Percentiles rank a stretch among this genome's conserved stretches.
Evolutionary conservation across 495 filamentous ascomycete species (phyloP).

Genomic region (Collariella sp.): DNA sequence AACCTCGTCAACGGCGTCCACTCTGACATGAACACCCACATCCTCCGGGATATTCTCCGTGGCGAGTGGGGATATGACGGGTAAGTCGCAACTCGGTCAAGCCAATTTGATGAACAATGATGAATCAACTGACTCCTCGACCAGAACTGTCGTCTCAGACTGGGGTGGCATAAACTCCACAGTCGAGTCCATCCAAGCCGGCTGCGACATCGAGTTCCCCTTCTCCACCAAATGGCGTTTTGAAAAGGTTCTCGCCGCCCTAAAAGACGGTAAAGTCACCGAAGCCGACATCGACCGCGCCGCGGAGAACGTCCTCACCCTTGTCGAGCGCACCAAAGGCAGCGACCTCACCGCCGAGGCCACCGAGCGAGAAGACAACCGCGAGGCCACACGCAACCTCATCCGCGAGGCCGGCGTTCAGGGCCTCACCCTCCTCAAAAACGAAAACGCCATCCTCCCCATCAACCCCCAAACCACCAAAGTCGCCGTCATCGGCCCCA

Average conservation of each 20-base stretch:
- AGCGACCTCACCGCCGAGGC: conserved; percentile 53
- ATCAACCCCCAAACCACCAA: conserved; percentile 51
- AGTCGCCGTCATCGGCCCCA: conserved; percentile 76
- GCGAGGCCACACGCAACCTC: conserved; percentile 55
- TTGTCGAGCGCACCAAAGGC: conserved; percentile 56
- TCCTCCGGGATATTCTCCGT: conserved; percentile 63
- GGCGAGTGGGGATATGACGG: conserved; percentile 70
- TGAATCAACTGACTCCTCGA: conserved; percentile 9
- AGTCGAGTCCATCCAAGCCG: conserved; percentile 60
- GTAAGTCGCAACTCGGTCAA: conserved; percentile 29
- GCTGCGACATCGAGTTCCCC: conserved; percentile 74
- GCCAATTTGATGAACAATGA: not conserved
- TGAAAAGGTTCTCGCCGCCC: conserved; percentile 52
- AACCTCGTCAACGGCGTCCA: conserved; percentile 75
- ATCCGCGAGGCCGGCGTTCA: conserved; percentile 63
- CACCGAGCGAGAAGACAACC: conserved; percentile 54
- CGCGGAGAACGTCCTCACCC: conserved; percentile 57
- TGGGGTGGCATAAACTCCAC: conserved; percentile 67
- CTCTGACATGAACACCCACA: conserved; percentile 62
- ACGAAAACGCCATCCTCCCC: conserved; percentile 58
- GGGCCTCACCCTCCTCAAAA: conserved; percentile 72
- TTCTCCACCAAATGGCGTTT: conserved; percentile 64
- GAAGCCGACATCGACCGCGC: conserved; percentile 39
- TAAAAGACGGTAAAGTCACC: conserved; percentile 52
- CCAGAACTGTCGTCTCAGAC: conserved; percentile 59